phyloP scores from a whole-genome alignment of 306 rosid genomes.

The Gynostemma pentaphyllum region DNA sequence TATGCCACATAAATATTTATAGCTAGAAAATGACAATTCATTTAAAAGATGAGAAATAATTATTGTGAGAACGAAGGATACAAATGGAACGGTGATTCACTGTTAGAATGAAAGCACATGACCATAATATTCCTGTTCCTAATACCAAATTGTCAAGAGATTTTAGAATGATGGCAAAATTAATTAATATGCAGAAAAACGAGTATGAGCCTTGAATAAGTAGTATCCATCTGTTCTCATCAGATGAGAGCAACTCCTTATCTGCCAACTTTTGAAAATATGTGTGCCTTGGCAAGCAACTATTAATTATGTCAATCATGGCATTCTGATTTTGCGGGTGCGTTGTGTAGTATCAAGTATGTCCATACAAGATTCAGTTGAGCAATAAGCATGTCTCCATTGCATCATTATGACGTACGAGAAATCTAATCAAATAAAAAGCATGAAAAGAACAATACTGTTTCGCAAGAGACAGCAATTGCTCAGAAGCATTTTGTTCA shows the following conservation, averaged over 20 bases:
- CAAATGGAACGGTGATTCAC: not conserved
- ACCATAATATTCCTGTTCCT: not conserved
- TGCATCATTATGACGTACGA: not conserved
- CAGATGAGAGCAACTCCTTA: not conserved
- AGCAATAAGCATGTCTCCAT: not conserved
- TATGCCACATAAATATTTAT: not conserved
- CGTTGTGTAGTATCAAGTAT: not conserved
- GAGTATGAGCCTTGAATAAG: not conserved
- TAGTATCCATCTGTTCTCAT: not conserved
- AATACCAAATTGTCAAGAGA: not conserved
- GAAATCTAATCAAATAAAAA: not conserved
- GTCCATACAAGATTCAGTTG: not conserved
- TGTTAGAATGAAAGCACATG: not conserved
- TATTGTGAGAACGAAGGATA: not conserved
- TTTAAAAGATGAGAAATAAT: too few species aligned
- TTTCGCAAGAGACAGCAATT: conserved; percentile 55
- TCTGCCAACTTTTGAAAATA: not conserved
- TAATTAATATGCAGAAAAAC: not conserved
- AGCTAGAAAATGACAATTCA: not conserved
- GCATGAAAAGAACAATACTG: conserved; percentile 27
- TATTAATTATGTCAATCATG: not conserved
- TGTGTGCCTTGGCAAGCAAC: not conserved
- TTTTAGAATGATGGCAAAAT: not conserved
- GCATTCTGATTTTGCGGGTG: not conserved
- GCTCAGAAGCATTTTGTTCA: conserved; percentile 35